Conservation (phyloP, 371 early-diverging fungal species). For the Mucor lusitanicus region DNA sequence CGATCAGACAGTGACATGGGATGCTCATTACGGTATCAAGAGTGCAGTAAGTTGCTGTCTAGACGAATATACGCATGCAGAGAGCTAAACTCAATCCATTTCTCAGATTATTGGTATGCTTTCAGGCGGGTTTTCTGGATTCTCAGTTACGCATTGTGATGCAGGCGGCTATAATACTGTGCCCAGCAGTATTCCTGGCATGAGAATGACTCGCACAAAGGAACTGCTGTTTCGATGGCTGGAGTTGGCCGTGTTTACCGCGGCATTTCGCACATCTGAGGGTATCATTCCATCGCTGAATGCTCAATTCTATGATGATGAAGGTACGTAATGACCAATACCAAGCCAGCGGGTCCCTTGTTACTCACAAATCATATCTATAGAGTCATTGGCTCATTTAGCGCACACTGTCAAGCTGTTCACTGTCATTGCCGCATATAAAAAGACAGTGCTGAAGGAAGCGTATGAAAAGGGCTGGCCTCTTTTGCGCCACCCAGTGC, state of each 20-base stretch:
- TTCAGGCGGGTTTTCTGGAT: constrained; percentile 51
- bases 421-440: constrained; percentile 33
- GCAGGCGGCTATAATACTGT: constrained; percentile 52
- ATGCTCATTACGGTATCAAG: constrained; percentile 47
- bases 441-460: constrained; percentile 43
- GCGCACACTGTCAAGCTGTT: constrained; percentile 42
- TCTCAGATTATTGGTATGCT: constrained; percentile 43
- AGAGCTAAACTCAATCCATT: background rate
- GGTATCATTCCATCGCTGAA: constrained; percentile 49
- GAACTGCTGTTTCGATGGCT: constrained; percentile 57
- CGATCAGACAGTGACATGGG: constrained; percentile 46
- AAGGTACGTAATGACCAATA: constrained; percentile 31
- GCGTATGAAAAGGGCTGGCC: constrained; percentile 56
- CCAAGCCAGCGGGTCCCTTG: background rate
- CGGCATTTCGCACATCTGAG: constrained; percentile 52
- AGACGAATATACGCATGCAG: too few relatives aligned
- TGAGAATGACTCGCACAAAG: constrained; percentile 32
- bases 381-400: constrained; percentile 43
- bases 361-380: background rate
- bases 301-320: constrained; percentile 55
- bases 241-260: constrained; percentile 53
- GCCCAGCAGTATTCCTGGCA: constrained; percentile 32
- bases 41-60: constrained; percentile 32
- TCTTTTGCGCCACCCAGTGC: constrained; percentile 47
- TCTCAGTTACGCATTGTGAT: constrained; percentile 51